Evolutionary conservation across 805 yeast genomes (phyloP), one percentile per base, ranked within the genome.

Genomic region (Clavispora carvajalis): DNA sequence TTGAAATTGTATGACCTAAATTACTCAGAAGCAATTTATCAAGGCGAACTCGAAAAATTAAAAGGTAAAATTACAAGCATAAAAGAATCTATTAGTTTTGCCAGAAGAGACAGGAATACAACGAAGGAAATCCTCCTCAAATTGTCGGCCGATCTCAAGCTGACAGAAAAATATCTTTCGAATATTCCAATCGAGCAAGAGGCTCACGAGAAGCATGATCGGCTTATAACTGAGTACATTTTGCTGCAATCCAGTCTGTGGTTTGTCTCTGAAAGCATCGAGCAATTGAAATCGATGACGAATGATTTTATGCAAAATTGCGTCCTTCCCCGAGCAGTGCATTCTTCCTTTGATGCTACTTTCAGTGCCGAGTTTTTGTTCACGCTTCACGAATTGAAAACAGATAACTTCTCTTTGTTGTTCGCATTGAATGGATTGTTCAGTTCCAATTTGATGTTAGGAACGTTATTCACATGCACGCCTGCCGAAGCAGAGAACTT

Each of bases 341-440:
- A 83, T 47, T 85, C 96, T 0, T 79, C 95, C 0, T 76, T 82
- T 46, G 97, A 89, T 63, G 95, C 96, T 0, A 67, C 84, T 0
- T 90, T 65, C 55, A 61, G 80, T 25, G 77, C 85, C 0, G 68
- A 71, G 40, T 86, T 89, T 53, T 46, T 88, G 7, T 71, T 77
- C 41, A 62, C 69, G 33, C 51, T 80, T 15, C 77, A 80, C 40
- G 55, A 62, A 0, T 37, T 67, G 18, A 46, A 58, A 6, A 51
- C 65, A 0, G 50, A 59, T 8, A 63, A 73, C 16, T 67, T 67
- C 33, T 58, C 65, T 3, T 43, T 80, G 3, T 44, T 74, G 18
- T 45, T 46, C 6, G 46, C 76, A 2, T 54, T 77, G 22, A 69
- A 77, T 26, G 58, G 57, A 15, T 60, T 88, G 18, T 73, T 87